phyloP scores from a whole-genome alignment of 768 basidiomycete genomes.

The Polyporus arcularius region DNA sequence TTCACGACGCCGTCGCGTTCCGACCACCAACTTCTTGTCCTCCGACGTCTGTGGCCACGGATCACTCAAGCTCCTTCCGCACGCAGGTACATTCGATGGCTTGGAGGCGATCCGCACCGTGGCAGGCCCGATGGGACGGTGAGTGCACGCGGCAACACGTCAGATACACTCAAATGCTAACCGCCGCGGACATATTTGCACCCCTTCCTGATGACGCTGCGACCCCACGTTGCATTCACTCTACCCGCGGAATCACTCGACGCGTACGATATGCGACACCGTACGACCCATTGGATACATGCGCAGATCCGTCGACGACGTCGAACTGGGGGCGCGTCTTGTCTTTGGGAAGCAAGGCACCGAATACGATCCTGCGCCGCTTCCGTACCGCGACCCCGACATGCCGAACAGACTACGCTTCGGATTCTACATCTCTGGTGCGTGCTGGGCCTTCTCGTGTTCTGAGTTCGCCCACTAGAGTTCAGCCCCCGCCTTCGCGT shows the following conservation, averaged over 20 bases:
- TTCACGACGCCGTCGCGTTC: neutral
- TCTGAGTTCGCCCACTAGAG: neutral
- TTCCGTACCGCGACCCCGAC: conserved; percentile 38
- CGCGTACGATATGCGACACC: neutral
- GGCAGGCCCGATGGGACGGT: conserved; percentile 72
- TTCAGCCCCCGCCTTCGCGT: neutral
- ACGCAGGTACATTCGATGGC: conserved; percentile 42
- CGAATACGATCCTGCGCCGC: conserved; percentile 29
- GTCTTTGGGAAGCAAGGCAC: conserved; percentile 56
- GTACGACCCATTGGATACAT: neutral
- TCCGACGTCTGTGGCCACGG: neutral
- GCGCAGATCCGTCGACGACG: conserved; percentile 64
- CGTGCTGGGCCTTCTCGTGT: neutral
- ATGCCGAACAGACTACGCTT: conserved; percentile 40
- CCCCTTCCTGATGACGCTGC: neutral
- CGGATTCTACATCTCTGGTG: conserved; percentile 39
- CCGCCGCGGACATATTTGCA: neutral
- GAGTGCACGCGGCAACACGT: conserved; percentile 7
- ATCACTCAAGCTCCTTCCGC: neutral
- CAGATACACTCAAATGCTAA: neutral
- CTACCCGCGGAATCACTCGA: neutral
- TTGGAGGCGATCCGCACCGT: conserved; percentile 65
- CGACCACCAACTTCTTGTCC: no score
- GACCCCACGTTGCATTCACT: neutral
- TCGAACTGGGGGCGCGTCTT: conserved; percentile 57